Evolutionary conservation across 805 yeast genomes (phyloP).

Genomic region (Kodamaea lidongshanica): DNA sequence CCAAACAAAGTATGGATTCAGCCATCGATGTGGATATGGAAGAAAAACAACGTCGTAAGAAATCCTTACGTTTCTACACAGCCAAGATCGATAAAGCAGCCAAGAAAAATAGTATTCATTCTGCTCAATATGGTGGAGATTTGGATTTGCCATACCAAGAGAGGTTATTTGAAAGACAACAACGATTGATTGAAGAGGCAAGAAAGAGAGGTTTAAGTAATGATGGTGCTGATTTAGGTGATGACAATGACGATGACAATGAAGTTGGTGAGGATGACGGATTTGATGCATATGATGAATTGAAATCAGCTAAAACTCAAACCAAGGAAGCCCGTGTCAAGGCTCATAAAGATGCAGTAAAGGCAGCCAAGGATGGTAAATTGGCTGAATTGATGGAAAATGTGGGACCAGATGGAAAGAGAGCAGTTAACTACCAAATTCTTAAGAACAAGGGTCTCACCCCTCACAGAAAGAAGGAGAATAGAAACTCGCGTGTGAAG

Average conservation of each 20-base stretch:
- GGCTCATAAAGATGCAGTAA: conserved; percentile 64
- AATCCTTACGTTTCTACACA: conserved; percentile 88
- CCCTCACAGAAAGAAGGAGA: conserved; percentile 86
- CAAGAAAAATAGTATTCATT: conserved; percentile 51
- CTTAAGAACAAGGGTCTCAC: conserved; percentile 95
- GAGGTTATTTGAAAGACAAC: conserved; percentile 84
- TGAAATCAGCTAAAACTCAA: conserved; percentile 43
- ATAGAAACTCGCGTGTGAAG: conserved; percentile 93
- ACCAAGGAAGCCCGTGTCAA: conserved; percentile 49
- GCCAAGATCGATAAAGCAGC: conserved; percentile 89
- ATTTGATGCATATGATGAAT: conserved; percentile 49
- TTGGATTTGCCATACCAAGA: conserved; percentile 88
- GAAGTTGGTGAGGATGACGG: conserved; percentile 17
- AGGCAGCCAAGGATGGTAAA: conserved; percentile 81
- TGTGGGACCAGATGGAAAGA: conserved; percentile 75
- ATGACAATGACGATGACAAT: conserved; percentile 48
- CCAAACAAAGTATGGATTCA: conserved; percentile 37
- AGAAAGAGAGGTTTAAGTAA: conserved; percentile 62
- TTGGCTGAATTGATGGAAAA: conserved; percentile 64
- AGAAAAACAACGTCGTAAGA: conserved; percentile 75
- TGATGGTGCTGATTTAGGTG: conserved; percentile 48
- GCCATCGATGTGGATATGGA: conserved; percentile 70
- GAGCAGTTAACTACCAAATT: conserved; percentile 92
- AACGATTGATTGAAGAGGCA: conserved; percentile 81
- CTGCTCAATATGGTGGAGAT: conserved; percentile 66